Conservation (phyloP, 2,329 filamentous ascomycete species). For the Fonsecaea multimorphosa region DNA sequence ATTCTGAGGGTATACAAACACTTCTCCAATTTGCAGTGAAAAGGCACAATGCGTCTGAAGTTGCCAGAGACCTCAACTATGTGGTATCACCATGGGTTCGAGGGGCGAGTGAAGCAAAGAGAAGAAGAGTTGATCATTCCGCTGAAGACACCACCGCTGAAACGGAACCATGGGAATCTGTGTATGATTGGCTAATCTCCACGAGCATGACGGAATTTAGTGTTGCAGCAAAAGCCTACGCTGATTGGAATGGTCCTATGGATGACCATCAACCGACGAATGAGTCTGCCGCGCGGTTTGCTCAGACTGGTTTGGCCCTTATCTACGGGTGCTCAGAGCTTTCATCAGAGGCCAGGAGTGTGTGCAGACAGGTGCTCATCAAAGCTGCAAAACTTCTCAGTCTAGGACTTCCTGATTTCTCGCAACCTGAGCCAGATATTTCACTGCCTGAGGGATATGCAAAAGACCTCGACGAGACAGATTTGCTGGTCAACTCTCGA, state of each 20-base stretch:
- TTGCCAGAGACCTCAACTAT: conserved; percentile 62
- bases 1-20: conserved; percentile 58
- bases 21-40: conserved; percentile 56
- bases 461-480: conserved; percentile 46
- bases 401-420: conserved; percentile 41
- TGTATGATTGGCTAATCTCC: conserved; percentile 65
- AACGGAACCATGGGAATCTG: conserved; percentile 60
- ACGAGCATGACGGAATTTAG: conserved; percentile 59
- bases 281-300: conserved; percentile 56
- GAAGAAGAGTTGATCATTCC: conserved; percentile 54
- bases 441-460: conserved; percentile 41
- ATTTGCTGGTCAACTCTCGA: conserved; percentile 51
- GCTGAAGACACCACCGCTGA: conserved; percentile 36
- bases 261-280: conserved; percentile 51
- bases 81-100: conserved; percentile 69
- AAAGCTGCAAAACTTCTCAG: conserved; percentile 54
- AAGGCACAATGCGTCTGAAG: conserved; percentile 42
- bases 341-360: conserved; percentile 42
- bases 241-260: conserved; percentile 65
- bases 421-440: conserved; percentile 25
- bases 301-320: conserved; percentile 64
- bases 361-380: conserved; percentile 21
- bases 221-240: conserved; percentile 57
- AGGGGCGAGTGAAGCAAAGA: conserved; percentile 61
- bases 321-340: conserved; percentile 61